A percentile compares a stretch with the other conserved stretches of the same genome.
Evolutionary conservation across 768 basidiomycete species (phyloP).

Genomic region (Boletus sp.): DNA sequence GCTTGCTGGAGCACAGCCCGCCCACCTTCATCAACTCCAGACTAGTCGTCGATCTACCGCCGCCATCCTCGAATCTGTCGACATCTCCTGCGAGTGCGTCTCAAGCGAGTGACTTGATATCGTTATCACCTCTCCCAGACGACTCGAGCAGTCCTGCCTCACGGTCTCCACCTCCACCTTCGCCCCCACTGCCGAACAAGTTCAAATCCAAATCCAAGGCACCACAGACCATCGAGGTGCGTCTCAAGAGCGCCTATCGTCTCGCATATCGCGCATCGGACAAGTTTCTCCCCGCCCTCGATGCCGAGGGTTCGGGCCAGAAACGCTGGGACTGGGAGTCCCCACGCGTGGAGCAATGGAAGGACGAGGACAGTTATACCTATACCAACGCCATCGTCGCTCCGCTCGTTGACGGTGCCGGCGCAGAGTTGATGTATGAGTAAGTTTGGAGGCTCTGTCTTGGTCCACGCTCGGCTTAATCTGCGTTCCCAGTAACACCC

Average conservation of each 20-base stretch:
- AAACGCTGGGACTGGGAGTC: slow-evolving; percentile 7
- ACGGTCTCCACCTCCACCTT: neutral
- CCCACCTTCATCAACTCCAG: slow-evolving; percentile 57
- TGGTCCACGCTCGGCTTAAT: neutral
- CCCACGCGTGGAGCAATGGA: slow-evolving; percentile 11
- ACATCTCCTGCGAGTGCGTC: neutral
- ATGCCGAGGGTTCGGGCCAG: slow-evolving; percentile 1
- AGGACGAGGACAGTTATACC: neutral
- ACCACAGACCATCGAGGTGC: slow-evolving; percentile 22
- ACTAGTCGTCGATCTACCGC: slow-evolving; percentile 43
- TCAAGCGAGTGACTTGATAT: slow-evolving; percentile 7
- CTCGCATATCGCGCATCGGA: slow-evolving; percentile 27
- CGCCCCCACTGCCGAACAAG: neutral
- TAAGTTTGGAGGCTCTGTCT: slow-evolving; percentile 32
- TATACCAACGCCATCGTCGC: slow-evolving; percentile 36
- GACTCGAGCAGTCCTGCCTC: neutral
- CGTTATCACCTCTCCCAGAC: slow-evolving; percentile 1
- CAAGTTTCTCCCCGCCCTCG: neutral
- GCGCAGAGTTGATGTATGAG: slow-evolving; percentile 52
- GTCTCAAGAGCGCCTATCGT: slow-evolving; percentile 26
- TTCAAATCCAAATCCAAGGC: slow-evolving; percentile 8
- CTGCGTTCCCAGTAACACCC: slow-evolving; percentile 36
- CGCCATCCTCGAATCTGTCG: neutral
- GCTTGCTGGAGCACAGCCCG: slow-evolving; percentile 53
- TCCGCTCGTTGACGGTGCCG: slow-evolving; percentile 38